Evolutionary conservation across 345 rosid genomes (phyloP).

Genomic region (Carallia brachiata): DNA sequence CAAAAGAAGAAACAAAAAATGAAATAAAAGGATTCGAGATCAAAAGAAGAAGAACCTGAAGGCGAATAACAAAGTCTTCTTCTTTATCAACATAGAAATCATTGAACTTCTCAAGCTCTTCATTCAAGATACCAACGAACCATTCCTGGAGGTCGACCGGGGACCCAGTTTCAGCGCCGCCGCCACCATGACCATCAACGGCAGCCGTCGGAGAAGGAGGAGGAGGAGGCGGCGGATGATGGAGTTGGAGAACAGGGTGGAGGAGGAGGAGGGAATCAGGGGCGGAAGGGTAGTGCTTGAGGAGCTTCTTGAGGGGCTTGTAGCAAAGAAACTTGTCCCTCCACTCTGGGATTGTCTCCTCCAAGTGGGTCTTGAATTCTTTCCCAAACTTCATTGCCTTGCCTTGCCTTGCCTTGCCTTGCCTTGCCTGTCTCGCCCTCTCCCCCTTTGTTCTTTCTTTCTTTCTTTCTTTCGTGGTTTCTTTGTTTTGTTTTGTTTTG

Average conservation of each 20-base stretch:
- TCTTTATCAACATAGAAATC: constrained; percentile 90
- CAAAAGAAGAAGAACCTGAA: constrained; percentile 53
- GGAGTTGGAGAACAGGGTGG: constrained; percentile 12
- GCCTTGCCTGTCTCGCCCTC: too few species aligned
- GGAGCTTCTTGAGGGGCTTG: constrained; percentile 84
- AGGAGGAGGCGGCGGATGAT: constrained; percentile 5
- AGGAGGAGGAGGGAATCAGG: constrained; percentile 11
- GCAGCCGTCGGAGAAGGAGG: constrained; percentile 16
- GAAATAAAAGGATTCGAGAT: neutral
- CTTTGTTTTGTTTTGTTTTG: too few species aligned
- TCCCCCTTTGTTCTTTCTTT: too few species aligned
- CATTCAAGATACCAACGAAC: constrained; percentile 73
- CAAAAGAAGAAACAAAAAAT: neutral
- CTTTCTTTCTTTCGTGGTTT: neutral
- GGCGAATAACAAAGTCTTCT: constrained; percentile 81
- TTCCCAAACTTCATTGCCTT: constrained; percentile 79
- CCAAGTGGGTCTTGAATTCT: constrained; percentile 83
- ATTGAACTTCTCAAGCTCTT: constrained; percentile 88
- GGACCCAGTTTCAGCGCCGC: constrained; percentile 14
- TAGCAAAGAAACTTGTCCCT: constrained; percentile 94
- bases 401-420: too few species aligned
- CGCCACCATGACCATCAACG: neutral
- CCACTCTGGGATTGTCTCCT: constrained; percentile 92
- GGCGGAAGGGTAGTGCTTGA: constrained; percentile 52
- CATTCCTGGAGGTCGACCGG: constrained; percentile 50